Evolutionary conservation across 2,329 filamentous ascomycete species (phyloP).

Genomic region (Mariannaea elegans): DNA sequence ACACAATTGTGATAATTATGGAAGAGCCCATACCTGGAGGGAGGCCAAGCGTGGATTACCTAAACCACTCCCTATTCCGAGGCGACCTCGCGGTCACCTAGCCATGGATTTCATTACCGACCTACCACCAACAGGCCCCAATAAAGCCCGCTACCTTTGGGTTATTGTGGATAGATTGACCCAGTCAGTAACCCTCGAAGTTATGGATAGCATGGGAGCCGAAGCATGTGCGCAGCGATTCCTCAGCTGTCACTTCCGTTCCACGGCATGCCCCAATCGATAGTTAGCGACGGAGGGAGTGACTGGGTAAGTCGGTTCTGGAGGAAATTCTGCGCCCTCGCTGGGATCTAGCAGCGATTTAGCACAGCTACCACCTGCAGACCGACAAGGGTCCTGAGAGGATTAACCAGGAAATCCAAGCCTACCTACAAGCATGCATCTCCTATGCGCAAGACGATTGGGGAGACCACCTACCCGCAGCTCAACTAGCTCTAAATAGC

Average conservation of each 20-base stretch:
- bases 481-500: not conserved
- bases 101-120: conserved; percentile 1
- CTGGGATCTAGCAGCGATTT: not conserved
- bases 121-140: not conserved
- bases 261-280: not conserved
- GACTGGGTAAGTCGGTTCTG: not conserved
- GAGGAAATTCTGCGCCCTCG: not conserved
- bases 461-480: not conserved
- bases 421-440: not conserved
- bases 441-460: not conserved
- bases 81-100: not conserved
- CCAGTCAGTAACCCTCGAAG: not conserved
- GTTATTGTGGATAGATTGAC: not conserved
- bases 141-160: not conserved
- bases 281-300: not conserved
- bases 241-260: not conserved
- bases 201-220: not conserved
- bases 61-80: not conserved
- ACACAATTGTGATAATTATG: not conserved
- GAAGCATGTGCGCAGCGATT: not conserved
- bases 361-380: not conserved
- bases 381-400: not conserved
- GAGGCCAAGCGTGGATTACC: not conserved
- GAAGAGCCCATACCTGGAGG: not conserved
- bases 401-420: not conserved